Evolutionary conservation across 1,139 yeast genomes (phyloP).

Genomic region (Taphrina confusa): DNA sequence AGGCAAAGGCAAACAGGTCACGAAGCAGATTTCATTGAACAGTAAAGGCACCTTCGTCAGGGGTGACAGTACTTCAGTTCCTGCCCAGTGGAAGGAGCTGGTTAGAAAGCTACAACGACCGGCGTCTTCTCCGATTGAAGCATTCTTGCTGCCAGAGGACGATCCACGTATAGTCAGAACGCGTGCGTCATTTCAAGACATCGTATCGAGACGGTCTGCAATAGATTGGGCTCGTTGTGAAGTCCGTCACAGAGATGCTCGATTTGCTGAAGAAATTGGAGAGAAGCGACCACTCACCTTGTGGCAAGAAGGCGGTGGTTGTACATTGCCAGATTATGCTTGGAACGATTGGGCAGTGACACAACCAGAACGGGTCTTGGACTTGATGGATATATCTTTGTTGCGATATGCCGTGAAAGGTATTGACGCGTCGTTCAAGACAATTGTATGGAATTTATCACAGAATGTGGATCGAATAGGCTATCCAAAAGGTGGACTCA

Average conservation of each 20-base stretch:
- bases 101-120: slow-evolving; percentile 32
- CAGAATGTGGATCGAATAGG: slow-evolving; percentile 37
- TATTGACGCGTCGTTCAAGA: slow-evolving; percentile 35
- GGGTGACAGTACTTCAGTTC: not conserved
- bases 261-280: slow-evolving; percentile 34
- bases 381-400: slow-evolving; percentile 35
- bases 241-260: slow-evolving; percentile 34
- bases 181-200: not conserved
- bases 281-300: slow-evolving; percentile 31
- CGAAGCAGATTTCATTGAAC: not conserved
- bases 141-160: slow-evolving; percentile 35
- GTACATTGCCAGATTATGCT: slow-evolving; percentile 32
- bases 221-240: slow-evolving; percentile 36
- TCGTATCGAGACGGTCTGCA: slow-evolving; percentile 2
- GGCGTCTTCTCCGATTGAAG: slow-evolving; percentile 36
- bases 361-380: slow-evolving; percentile 36
- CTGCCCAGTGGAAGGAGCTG: slow-evolving; percentile 20
- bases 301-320: slow-evolving; percentile 33
- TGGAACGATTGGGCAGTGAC: slow-evolving; percentile 35
- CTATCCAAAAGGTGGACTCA: slow-evolving; percentile 28
- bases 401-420: slow-evolving; percentile 34
- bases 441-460: slow-evolving; percentile 36
- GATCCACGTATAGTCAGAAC: slow-evolving; percentile 31
- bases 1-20: slow-evolving; percentile 2
- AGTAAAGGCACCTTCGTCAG: not conserved